A percentile compares a stretch with the other conserved stretches of the same genome.
Conservation (phyloP, 768 basidiomycete species). For the Hericium rajendrae region DNA sequence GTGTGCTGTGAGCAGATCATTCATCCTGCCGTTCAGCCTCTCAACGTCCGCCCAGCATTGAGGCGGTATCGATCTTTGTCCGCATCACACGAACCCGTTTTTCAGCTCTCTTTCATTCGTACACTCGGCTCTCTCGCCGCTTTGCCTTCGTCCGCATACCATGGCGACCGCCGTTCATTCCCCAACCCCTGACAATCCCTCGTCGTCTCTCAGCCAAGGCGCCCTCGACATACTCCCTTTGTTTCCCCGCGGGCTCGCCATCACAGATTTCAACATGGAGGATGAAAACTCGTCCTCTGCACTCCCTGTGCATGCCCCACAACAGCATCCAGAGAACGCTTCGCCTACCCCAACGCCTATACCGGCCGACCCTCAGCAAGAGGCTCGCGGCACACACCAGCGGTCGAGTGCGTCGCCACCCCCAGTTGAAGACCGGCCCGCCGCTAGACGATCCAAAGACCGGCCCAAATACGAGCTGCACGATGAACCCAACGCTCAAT, state of each 20-base stretch:
- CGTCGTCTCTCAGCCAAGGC: conserved; percentile 15
- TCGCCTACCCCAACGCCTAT: too few relatives aligned
- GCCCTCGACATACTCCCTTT: conserved; percentile 27
- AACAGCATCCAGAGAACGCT: background rate
- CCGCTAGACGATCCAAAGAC: background rate
- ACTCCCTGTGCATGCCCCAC: conserved; percentile 15
- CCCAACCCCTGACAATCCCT: conserved; percentile 12
- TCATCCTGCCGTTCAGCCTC: background rate
- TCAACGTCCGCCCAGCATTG: conserved; percentile 1
- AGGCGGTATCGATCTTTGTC: background rate
- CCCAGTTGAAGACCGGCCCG: too few relatives aligned
- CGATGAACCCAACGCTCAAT: background rate
- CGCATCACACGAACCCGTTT: background rate
- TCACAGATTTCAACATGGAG: conserved; percentile 52
- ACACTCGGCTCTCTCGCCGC: background rate
- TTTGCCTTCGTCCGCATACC: background rate
- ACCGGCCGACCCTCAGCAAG: too few relatives aligned
- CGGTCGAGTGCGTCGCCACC: too few relatives aligned
- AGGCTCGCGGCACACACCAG: too few relatives aligned
- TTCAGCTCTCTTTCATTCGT: background rate
- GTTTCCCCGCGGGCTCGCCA: conserved; percentile 43
- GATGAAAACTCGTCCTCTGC: conserved; percentile 45
- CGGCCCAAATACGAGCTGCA: background rate
- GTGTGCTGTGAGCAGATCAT: background rate
- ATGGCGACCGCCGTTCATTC: conserved; percentile 21